Percentiles rank a stretch among this genome's conserved stretches.
Evolutionary conservation across 2,329 filamentous ascomycete species (phyloP).

Genomic region (Chaetomium sp.): DNA sequence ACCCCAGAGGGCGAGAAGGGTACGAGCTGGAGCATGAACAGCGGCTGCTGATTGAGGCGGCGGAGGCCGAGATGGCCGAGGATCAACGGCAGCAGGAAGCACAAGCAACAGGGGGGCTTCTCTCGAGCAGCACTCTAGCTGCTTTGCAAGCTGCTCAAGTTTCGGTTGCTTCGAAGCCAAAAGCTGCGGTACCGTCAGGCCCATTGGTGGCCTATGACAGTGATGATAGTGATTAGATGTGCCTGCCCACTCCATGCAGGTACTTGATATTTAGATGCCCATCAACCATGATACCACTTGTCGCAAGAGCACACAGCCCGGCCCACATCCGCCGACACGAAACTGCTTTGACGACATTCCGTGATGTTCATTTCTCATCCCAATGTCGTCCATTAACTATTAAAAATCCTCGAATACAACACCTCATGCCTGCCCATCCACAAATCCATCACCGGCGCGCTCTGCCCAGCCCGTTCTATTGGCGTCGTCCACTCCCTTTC

Average conservation of each 20-base stretch:
- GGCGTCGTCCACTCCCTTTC: slow-evolving; percentile 51
- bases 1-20: slow-evolving; percentile 51
- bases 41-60: slow-evolving; percentile 50
- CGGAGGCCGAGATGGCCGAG: slow-evolving; percentile 40
- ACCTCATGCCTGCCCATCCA: slow-evolving; percentile 80
- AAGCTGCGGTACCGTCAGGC: slow-evolving; percentile 50
- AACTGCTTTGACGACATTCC: too few relatives aligned
- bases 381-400: slow-evolving; percentile 48
- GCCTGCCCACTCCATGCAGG: neutral
- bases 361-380: too few relatives aligned
- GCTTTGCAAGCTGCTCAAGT: slow-evolving; percentile 60
- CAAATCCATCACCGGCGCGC: slow-evolving; percentile 69
- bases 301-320: neutral
- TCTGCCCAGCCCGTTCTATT: slow-evolving; percentile 65
- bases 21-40: slow-evolving; percentile 59
- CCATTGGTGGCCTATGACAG: slow-evolving; percentile 86
- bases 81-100: slow-evolving; percentile 34
- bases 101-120: slow-evolving; percentile 55
- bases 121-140: slow-evolving; percentile 75
- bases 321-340: neutral
- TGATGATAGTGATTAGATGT: slow-evolving; percentile 37
- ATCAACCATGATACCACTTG: slow-evolving; percentile 13
- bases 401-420: slow-evolving; percentile 80
- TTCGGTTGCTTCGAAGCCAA: slow-evolving; percentile 47
- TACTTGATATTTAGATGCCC: neutral